Conservation (phyloP, 2,329 filamentous ascomycete species). For the Sclerotinia spermophila region DNA sequence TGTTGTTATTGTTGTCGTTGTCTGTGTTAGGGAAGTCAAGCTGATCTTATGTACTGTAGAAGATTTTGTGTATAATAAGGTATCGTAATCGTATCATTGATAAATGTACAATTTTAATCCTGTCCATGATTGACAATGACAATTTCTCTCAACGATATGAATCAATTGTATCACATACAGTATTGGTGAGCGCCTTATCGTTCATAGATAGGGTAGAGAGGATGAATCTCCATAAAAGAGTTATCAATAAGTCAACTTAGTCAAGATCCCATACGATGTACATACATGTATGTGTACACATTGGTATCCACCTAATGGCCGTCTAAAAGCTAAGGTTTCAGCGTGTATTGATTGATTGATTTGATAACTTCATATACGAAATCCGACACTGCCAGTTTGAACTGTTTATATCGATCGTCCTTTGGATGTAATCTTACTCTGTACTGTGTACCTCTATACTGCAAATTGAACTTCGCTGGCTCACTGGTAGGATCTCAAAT, state of each 20-base stretch:
- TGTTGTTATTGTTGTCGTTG: background rate
- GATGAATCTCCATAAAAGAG: background rate
- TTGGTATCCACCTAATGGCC: background rate
- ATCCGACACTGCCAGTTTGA: no score
- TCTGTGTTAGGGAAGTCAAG: background rate
- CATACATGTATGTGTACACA: no score
- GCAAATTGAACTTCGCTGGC: no score
- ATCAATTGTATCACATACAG: background rate
- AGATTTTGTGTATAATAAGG: background rate
- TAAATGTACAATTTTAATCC: background rate
- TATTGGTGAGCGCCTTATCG: background rate
- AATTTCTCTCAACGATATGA: no score
- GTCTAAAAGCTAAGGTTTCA: background rate
- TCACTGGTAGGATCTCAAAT: background rate
- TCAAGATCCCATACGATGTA: background rate
- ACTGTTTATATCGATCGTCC: no score
- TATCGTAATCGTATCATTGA: background rate
- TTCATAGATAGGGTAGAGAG: background rate
- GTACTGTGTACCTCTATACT: no score
- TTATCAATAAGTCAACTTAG: background rate
- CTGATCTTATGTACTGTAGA: background rate
- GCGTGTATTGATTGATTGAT: no score
- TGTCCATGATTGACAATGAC: background rate
- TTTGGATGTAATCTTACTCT: no score
- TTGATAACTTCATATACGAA: background rate